Base-by-base conservation (phyloP, 2,329 filamentous ascomycete genomes). In the Phoma sp. region DNA sequence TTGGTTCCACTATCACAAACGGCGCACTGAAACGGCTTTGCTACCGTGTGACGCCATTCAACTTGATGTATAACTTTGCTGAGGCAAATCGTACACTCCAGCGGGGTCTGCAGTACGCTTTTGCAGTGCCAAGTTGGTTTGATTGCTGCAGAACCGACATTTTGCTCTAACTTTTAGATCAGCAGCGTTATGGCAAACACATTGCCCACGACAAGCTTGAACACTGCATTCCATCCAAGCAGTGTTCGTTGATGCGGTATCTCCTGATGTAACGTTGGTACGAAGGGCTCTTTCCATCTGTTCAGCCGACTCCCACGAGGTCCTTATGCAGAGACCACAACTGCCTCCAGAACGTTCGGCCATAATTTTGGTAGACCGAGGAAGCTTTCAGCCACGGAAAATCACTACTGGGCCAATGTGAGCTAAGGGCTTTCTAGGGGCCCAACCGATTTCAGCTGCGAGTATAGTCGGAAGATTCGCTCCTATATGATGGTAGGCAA, bases 281-380 rank as follows among this genome's bases (percentile, higher is more conserved):
- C 55, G 37, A 22, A 58, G 58, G 2, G 52, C 41, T 10, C 61
- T 58, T 3, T 67, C 57, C 22, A 69, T 58, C 9, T 74, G 65
- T 7, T 66, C 48, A 1, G 27, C 24, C 7, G 56, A 51, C 0
- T 14, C 42, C 27, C 66, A 74, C 29, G 44, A 24, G 14, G 41
- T 40, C 6, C 58, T 9, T 4, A 49, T 55, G 47, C 80, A 83
- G 7, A 78, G 48, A 3, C 80, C 80, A 48, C 80, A 82, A 10
- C 73, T 43, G 1, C 71, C 68, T 14, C 56, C 59, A 3, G 57
- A 54, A 7, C 69, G 58, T 0, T 55, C 22, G 0, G 69, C 72
- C 80, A 83, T 83, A 9, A 82, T 68, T 6, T 80, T 81, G 14
- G 83, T 79, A 0, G 80, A 83, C 4, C 80, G 75, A 7, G 80